Conservation (phyloP, 768 basidiomycete genomes). For the Russula ochroleuca region DNA sequence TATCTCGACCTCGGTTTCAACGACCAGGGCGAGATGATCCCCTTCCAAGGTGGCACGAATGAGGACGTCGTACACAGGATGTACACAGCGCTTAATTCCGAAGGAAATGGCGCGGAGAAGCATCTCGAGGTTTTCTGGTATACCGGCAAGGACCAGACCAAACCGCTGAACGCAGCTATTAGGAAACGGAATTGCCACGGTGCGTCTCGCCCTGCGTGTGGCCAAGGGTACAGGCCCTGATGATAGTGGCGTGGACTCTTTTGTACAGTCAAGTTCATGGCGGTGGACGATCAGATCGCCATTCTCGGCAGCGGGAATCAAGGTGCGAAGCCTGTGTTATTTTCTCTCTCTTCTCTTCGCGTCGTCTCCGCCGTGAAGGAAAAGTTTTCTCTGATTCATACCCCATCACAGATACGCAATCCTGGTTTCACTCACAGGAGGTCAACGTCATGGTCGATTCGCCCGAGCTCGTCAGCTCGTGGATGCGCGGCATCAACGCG, state of each 20-base stretch:
- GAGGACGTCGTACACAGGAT: conserved; percentile 60
- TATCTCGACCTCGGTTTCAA: conserved; percentile 57
- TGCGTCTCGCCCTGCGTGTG: conserved; percentile 29
- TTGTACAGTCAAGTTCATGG: conserved; percentile 55
- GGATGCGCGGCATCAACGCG: conserved; percentile 41
- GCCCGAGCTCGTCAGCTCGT: conserved; percentile 42
- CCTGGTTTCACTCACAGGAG: conserved; percentile 71
- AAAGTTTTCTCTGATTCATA: background rate
- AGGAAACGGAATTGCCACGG: conserved; percentile 70
- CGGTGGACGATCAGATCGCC: conserved; percentile 58
- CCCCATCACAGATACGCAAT: conserved; percentile 48
- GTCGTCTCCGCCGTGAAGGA: background rate
- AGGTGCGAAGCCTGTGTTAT: conserved; percentile 33
- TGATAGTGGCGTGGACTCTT: background rate
- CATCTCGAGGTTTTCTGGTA: conserved; percentile 55
- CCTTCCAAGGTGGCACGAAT: conserved; percentile 66
- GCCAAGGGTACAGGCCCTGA: background rate
- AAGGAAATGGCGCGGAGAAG: conserved; percentile 42
- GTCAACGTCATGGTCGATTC: conserved; percentile 57
- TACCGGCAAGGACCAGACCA: conserved; percentile 58
- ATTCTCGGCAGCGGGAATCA: conserved; percentile 72
- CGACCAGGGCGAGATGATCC: conserved; percentile 52
- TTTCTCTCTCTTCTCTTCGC: background rate
- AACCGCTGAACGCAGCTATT: conserved; percentile 58
- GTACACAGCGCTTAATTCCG: conserved; percentile 47